phyloP scores from a whole-genome alignment of 1,284 basidiomycete genomes.

The Trametes polyzona region DNA sequence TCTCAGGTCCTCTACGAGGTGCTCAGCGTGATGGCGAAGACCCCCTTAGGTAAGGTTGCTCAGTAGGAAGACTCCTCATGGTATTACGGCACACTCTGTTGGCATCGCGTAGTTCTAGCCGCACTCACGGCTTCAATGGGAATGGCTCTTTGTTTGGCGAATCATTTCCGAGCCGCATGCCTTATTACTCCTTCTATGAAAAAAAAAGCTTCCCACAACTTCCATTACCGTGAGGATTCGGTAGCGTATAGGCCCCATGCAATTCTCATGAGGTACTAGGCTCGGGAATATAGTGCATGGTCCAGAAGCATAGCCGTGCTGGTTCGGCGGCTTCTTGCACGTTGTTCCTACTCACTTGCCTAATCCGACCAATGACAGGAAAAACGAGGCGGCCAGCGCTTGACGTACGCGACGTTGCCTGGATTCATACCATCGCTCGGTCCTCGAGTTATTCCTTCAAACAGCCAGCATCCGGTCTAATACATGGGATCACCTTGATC shows the following conservation, averaged over 20 bases:
- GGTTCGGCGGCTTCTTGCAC: background rate
- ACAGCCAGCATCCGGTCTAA: too few species aligned
- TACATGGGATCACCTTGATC: too few species aligned
- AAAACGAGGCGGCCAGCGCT: too few species aligned
- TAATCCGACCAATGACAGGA: background rate
- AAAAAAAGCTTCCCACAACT: too few species aligned
- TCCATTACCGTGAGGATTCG: too few species aligned
- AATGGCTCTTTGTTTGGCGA: background rate
- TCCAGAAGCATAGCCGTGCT: background rate
- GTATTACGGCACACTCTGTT: conserved; percentile 15
- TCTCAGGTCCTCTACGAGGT: conserved; percentile 71
- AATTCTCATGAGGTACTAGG: background rate
- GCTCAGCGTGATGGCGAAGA: conserved; percentile 78
- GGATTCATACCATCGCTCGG: too few species aligned
- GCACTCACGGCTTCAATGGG: background rate
- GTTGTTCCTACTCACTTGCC: conserved; percentile 6
- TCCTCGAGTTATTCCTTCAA: too few species aligned
- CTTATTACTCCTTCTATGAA: too few species aligned
- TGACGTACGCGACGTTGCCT: too few species aligned
- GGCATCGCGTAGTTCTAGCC: background rate
- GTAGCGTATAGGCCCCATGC: too few species aligned
- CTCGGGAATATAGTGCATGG: background rate
- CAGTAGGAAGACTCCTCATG: conserved; percentile 11
- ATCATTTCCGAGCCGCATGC: too few species aligned
- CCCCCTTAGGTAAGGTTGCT: conserved; percentile 63